Base-by-base conservation (phyloP, 371 early-diverging fungal species). In the Dichotomocladium elegans region DNA sequence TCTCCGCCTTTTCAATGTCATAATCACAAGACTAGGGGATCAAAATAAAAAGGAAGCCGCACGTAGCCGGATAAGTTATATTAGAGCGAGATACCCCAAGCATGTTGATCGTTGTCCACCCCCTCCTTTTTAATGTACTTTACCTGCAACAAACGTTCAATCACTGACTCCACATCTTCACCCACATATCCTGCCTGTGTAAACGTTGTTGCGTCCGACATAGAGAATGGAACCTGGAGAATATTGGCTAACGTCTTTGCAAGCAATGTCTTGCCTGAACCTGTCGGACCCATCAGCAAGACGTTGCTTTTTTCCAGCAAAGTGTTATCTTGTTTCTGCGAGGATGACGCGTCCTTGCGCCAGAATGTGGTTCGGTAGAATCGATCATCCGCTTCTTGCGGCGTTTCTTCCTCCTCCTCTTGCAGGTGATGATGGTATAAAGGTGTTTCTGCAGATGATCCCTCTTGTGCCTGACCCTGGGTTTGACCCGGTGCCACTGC, bases 151-250 rank as follows among this genome's bases (percentile, higher is more conserved):
- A 95, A 64, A 26, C 95, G 75, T 53, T 88, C 87, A 42, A 95
- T 90, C 17, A 91, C 91, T 12, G 83, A 63, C 60, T 95, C 95
- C 14, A 94, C 94, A 69, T 95, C 95, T 53, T 94, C 95, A 30
- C 95, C 95, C 14, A 94, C 95, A 64, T 95, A 95, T 4, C 95
- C 95, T 7, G 95, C 90, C 53, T 93, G 93, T 8, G 95, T 95
- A 55, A 94, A 86, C 9, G 93, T 87, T 1, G 94, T 94, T 3
- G 95, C 95, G 62, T 95, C 95, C n/a, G 88, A 89, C 77, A 92
- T 89, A 0, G 92, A 90, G 55, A 93, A 93, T 1, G 95, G 95
- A 0, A 95, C 95, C 31, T 92, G 81, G 26, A 95, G 79, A 2
- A 92, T 74, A 53, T 91, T 81, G 17, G 95, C 95, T 25, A 92